These are phyloP conservation scores for Mitragyna speciosa DNA, from an alignment of 257 asterid species.

Conservation along the genomic window DNA sequence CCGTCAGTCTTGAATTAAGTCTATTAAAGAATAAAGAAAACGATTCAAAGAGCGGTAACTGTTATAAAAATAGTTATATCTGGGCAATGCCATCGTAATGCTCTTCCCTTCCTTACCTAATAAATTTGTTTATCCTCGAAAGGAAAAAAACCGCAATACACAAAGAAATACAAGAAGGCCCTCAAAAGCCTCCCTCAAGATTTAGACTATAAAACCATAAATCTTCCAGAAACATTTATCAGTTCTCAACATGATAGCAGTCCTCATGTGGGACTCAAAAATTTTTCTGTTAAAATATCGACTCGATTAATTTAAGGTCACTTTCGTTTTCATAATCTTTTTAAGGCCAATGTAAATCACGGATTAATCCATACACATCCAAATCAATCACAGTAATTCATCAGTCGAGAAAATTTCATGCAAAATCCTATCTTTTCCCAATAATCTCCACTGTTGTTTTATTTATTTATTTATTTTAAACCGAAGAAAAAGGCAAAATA, in stretches of 20 bases:
- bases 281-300: not conserved
- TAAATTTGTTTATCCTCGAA: not conserved
- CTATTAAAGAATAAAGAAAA: too few relatives aligned
- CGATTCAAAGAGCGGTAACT: too few relatives aligned
- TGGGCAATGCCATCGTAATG: not conserved
- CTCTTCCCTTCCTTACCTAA: not conserved
- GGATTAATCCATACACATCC: not conserved
- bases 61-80: not conserved
- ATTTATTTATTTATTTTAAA: too few relatives aligned
- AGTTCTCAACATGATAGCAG: not conserved
- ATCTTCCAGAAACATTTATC: not conserved
- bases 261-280: not conserved
- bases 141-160: not conserved
- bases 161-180: not conserved
- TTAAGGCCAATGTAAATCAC: not conserved
- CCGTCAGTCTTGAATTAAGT: too few relatives aligned
- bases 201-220: not conserved
- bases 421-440: not conserved
- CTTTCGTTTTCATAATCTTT: not conserved
- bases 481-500: not conserved
- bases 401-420: constrained; percentile 1
- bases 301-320: not conserved
- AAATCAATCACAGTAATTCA: not conserved
- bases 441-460: not conserved
- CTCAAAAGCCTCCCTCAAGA: not conserved